Conservation (phyloP, 1,139 yeast species). For the Nakaseomyces glabratus region DNA sequence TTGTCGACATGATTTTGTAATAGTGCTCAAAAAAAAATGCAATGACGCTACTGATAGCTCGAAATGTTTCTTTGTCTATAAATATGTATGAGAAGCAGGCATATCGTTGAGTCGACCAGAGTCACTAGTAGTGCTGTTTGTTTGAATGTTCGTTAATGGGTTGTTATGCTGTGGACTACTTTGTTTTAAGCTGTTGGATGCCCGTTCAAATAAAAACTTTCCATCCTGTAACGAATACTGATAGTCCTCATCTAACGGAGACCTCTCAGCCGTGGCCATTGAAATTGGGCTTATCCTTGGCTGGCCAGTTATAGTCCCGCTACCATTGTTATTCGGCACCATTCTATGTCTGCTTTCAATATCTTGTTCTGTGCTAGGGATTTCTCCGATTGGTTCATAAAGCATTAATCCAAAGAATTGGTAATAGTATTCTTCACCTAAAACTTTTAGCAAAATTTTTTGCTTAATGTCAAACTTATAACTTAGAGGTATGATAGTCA, state of each 20-base stretch:
- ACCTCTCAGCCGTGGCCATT: constrained; percentile 8
- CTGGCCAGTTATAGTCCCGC: constrained; percentile 1
- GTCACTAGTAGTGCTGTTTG: background rate
- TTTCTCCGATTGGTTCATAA: constrained; percentile 18
- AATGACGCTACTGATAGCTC: too few species aligned
- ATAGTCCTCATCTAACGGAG: constrained; percentile 26
- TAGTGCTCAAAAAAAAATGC: too few species aligned
- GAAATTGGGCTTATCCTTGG: background rate
- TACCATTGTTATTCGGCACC: constrained; percentile 8
- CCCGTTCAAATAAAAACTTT: constrained; percentile 28
- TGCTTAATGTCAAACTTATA: constrained; percentile 26
- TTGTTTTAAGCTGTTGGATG: constrained; percentile 19
- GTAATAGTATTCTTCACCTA: constrained; percentile 30
- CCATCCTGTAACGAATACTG: constrained; percentile 31
- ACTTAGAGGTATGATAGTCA: constrained; percentile 21
- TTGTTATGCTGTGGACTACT: constrained; percentile 4
- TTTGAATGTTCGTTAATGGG: constrained; percentile 2
- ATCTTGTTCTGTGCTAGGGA: constrained; percentile 8
- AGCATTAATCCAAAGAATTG: constrained; percentile 29
- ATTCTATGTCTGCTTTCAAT: constrained; percentile 8
- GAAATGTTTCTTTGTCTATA: too few species aligned
- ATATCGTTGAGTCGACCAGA: constrained; percentile 1
- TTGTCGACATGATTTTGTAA: too few species aligned
- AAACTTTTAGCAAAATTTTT: constrained; percentile 21
- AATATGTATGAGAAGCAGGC: constrained; percentile 2